Base-by-base conservation (phyloP, 768 basidiomycete species). In the Suillus brevipes region DNA sequence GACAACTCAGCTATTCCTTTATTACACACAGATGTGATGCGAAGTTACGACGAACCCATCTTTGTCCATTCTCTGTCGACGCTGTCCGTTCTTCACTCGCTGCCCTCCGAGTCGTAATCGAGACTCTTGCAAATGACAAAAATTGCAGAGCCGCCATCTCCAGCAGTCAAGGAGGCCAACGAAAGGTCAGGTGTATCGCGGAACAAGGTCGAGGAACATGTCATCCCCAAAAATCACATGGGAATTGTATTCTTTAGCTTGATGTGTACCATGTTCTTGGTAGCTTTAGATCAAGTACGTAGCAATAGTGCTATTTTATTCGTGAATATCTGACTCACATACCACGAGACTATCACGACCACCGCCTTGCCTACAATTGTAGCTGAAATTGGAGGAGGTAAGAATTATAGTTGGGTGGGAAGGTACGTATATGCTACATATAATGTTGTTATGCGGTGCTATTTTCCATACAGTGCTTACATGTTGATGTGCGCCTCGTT, bases 341-440 rank as follows among this genome's bases (percentile, higher is more conserved):
- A 59, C 12, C 18, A 4, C 25, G 31, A 82, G 81, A 81, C 80
- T 9, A 81, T 82, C 57, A 81, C 83, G 4, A 75, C 83, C 0
- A 85, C 82, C 14, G 83, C 85, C 5, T 71, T 85, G 16, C 84
- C 85, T 2, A 84, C 83, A 2, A 84, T 85, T 37, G 81, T 82
- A 8, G 73, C 74, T 3, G 75, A 82, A 49, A 72, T 85, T 1
- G 80, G 81, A 18, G 81, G 80, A 4, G 80, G 79, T 1, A 77
- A 75, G 20, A 78, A 80, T 7, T 85, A 85, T 65, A 77, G 80
- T 16, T 85, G 84, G 84, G 81, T 85, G 9, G 81, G 82, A 50
- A 82, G 76, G 81, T 80, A 60, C 16, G 69, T 59, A 49, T 40
- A 14, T 63, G 20, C 55, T 58, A 28, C 36, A 60, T 34, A 6